Percentiles rank a stretch among this genome's conserved stretches.
These are phyloP conservation scores for Beauveria sp. DNA, from an alignment of 2,329 filamentous ascomycete species.

Conservation along the genomic window DNA sequence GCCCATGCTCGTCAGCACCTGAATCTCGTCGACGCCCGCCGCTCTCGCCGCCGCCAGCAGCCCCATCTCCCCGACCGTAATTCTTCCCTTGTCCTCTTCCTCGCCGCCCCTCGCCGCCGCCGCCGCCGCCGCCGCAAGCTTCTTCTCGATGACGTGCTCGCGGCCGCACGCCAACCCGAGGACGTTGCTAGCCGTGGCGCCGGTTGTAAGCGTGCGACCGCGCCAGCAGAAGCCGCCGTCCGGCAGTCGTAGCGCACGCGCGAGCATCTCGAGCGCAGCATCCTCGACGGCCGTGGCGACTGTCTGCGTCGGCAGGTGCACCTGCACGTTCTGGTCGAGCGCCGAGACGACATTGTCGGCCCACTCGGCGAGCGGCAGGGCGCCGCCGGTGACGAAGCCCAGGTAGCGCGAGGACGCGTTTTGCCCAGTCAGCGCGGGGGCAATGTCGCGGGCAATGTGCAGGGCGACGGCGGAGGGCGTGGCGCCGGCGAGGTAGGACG, in stretches of 20 bases:
- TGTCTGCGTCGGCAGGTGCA: conserved; percentile 71
- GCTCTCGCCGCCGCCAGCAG: conserved; percentile 56
- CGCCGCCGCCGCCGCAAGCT: conserved; percentile 20
- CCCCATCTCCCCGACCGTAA: conserved; percentile 60
- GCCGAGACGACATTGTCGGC: conserved; percentile 79
- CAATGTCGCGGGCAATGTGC: conserved; percentile 39
- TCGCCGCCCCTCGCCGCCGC: conserved; percentile 46
- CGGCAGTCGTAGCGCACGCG: conserved; percentile 54
- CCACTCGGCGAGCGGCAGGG: conserved; percentile 68
- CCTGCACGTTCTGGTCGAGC: conserved; percentile 76
- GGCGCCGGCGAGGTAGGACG: conserved; percentile 24
- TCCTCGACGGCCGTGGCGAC: conserved; percentile 72
- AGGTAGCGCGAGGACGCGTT: conserved; percentile 66
- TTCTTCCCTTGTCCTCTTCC: too few species aligned
- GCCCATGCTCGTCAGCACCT: conserved; percentile 71
- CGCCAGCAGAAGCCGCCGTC: conserved; percentile 40
- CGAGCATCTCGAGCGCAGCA: conserved; percentile 60
- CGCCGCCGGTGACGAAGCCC: conserved; percentile 81
- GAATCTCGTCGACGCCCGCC: conserved; percentile 59
- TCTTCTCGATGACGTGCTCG: conserved; percentile 50
- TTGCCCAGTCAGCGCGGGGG: conserved; percentile 58
- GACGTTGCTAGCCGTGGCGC: conserved; percentile 69
- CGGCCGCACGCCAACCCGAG: conserved; percentile 62
- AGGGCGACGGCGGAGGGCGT: conserved; percentile 22
- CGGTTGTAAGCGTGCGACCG: conserved; percentile 48